Evolutionary conservation across 768 basidiomycete genomes (phyloP).

Genomic region (Russula foetens): DNA sequence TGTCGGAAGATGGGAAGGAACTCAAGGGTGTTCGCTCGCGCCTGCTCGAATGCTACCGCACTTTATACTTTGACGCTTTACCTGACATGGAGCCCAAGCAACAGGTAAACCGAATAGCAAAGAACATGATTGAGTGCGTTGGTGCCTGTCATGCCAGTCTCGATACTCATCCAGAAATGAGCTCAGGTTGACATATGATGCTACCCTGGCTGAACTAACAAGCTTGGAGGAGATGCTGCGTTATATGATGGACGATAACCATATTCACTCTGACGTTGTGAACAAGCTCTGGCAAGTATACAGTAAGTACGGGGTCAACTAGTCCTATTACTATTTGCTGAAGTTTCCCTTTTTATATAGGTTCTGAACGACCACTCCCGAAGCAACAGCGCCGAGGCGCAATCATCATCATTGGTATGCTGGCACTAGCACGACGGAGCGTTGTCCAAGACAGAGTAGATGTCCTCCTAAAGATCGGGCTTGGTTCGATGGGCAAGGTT

Average conservation of each 20-base stretch:
- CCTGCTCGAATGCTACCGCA: conserved; percentile 82
- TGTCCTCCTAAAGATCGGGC: conserved; percentile 73
- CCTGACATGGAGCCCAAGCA: conserved; percentile 69
- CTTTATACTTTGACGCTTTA: conserved; percentile 80
- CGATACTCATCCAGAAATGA: neutral
- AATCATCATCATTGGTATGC: conserved; percentile 95
- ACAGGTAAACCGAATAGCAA: conserved; percentile 86
- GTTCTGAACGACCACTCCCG: conserved; percentile 65
- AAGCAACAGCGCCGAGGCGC: conserved; percentile 86
- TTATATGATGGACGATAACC: conserved; percentile 87
- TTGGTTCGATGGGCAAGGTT: conserved; percentile 81
- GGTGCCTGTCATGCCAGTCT: neutral
- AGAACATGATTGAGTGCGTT: conserved; percentile 92
- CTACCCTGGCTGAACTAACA: conserved; percentile 90
- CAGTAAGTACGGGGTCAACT: conserved; percentile 42
- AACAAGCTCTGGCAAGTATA: conserved; percentile 95
- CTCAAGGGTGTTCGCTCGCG: conserved; percentile 82
- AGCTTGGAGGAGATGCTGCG: conserved; percentile 96
- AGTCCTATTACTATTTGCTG: neutral
- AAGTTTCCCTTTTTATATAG: conserved; percentile 31
- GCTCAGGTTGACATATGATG: conserved; percentile 77
- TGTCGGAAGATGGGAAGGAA: conserved; percentile 68
- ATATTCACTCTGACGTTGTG: conserved; percentile 78
- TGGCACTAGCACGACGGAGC: conserved; percentile 74
- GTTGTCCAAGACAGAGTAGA: conserved; percentile 82